Percentiles rank a stretch among this genome's conserved stretches.
Evolutionary conservation across 2,329 filamentous ascomycete genomes (phyloP).

Genomic region (Onygenales sp.): DNA sequence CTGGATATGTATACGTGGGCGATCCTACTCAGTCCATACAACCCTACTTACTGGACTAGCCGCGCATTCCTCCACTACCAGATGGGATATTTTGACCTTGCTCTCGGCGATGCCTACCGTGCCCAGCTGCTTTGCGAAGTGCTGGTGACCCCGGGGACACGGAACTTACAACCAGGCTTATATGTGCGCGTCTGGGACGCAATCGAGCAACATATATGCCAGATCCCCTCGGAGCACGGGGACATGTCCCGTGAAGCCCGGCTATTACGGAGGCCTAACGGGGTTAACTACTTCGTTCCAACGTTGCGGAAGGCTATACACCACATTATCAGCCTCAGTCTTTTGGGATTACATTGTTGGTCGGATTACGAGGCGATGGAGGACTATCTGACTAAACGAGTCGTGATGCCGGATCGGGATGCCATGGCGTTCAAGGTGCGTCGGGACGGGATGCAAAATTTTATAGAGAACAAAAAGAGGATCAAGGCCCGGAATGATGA

Average conservation of each 20-base stretch:
- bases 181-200: constrained; percentile 23
- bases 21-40: constrained; percentile 26
- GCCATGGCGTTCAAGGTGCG: constrained; percentile 14
- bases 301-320: constrained; percentile 19
- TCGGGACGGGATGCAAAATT: constrained; percentile 3
- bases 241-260: constrained; percentile 10
- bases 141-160: constrained; percentile 13
- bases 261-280: constrained; percentile 15
- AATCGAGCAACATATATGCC: constrained; percentile 23
- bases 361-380: constrained; percentile 19
- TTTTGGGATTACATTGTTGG: constrained; percentile 22
- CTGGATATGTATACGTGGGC: constrained; percentile 30
- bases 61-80: constrained; percentile 27
- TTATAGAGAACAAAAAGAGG: constrained; percentile 1
- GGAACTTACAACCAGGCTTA: constrained; percentile 19
- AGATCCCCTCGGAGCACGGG: not conserved
- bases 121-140: constrained; percentile 25
- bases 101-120: constrained; percentile 29
- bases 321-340: constrained; percentile 22
- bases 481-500: constrained; percentile 3
- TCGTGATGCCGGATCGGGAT: constrained; percentile 16
- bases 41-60: constrained; percentile 28
- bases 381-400: constrained; percentile 10
- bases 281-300: constrained; percentile 22
- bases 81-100: constrained; percentile 24